Evolutionary conservation across 768 basidiomycete species (phyloP), one percentile per base, ranked within the genome.

Genomic region (Pleurotus tuber-regium): DNA sequence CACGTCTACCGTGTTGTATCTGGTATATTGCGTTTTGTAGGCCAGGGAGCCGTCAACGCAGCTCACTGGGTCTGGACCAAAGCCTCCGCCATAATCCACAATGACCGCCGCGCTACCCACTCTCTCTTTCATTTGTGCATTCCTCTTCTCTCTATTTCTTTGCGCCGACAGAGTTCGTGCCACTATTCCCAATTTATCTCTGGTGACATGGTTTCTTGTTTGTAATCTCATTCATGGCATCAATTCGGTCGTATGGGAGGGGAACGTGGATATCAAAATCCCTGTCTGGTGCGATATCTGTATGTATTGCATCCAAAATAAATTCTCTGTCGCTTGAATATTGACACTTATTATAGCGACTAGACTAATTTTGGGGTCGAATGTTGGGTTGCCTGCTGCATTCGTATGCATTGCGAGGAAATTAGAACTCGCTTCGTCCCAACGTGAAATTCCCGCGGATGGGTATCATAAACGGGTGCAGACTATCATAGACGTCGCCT

Each of bases 231-330:
- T 67, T n/a, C 56, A 60, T n/a, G 75, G 78, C 50, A 67, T 84
- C 31, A 80, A 85, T 61, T 66, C 77, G 0, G 56, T 84, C 10
- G 62, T 82, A 8, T 87, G 84, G 83, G 63, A 63, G 40, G 70
- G 71, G 18, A 74, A 70, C 53, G 56, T 63, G 4, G 48, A 60
- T 7, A 66, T 79, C 53, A 46, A 19, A 14, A 68, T 73, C 0
- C 81, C 80, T 0, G 66, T 82, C 2, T 87, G 82, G 81, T 87
- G 84, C 55, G 86, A 87, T 50, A 85, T 87, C 12, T 66, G 86
- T 87, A 36, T 38, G 68, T 60, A 4, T 47, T 30, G 9, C 7
- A 2, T 21, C 11, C 25, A 43, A 10, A 16, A 25, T 16, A 24
- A 12, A 7, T 29, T 18, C 40, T 14, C 19, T 14, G 40, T 12